A percentile compares a stretch with the other conserved stretches of the same genome.
These are phyloP conservation scores for Plasmodium relictum DNA, from an alignment of 169 alveolate genomes.

Conservation along the genomic window DNA sequence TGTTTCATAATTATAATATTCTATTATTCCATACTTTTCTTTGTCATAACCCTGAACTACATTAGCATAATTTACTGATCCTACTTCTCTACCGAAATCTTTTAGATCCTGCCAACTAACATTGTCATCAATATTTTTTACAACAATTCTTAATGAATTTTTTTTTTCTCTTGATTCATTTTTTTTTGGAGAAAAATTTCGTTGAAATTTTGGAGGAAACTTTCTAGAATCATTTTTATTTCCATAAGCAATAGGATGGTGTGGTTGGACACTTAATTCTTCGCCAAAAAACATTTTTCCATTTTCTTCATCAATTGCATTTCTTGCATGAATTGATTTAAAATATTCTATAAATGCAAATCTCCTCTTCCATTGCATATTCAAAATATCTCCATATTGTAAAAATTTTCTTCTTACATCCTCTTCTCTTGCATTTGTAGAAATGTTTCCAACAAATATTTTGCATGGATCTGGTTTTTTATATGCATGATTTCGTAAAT, in stretches of 20 bases:
- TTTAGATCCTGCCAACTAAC: conserved; percentile 91
- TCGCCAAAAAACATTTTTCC: conserved; percentile 80
- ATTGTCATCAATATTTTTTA: conserved; percentile 87
- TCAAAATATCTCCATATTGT: conserved; percentile 86
- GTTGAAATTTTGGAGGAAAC: conserved; percentile 23
- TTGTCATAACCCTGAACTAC: conserved; percentile 81
- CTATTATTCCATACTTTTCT: conserved; percentile 85
- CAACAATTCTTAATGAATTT: conserved; percentile 80
- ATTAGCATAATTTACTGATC: conserved; percentile 88
- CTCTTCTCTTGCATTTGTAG: conserved; percentile 88
- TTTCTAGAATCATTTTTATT: conserved; percentile 54
- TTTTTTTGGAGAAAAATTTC: conserved; percentile 67
- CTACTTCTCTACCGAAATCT: conserved; percentile 90
- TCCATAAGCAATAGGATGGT: conserved; percentile 77
- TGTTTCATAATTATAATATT: conserved; percentile 82
- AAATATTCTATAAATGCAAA: conserved; percentile 89
- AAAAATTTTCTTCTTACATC: conserved; percentile 86
- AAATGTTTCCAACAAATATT: conserved; percentile 88
- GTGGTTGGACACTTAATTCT: conserved; percentile 86
- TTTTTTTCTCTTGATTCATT: conserved; percentile 77
- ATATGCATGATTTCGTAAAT: conserved; percentile 28
- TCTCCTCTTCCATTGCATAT: conserved; percentile 86
- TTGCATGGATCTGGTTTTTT: conserved; percentile 79
- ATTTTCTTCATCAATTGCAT: conserved; percentile 83
- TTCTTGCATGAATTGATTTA: conserved; percentile 79